phyloP scores from a whole-genome alignment of 192 early-diverging fungal species.

The Umbelopsis sp. region DNA sequence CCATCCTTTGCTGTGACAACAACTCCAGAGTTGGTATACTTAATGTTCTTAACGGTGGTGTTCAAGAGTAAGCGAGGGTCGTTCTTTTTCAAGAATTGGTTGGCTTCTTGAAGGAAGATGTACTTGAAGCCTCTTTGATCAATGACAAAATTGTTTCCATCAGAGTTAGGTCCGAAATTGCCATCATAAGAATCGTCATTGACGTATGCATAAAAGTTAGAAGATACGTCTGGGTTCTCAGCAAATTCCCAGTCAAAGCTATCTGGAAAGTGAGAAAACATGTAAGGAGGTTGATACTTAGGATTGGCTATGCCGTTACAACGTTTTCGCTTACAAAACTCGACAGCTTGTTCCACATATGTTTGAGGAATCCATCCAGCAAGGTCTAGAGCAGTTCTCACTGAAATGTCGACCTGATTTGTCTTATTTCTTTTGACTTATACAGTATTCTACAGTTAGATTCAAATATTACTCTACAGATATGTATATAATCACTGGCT shows the following conservation, averaged over 20 bases:
- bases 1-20: constrained; percentile 26
- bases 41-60: constrained; percentile 33
- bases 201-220: constrained; percentile 31
- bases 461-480: too few relatives aligned
- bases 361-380: constrained; percentile 34
- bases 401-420: constrained; percentile 36
- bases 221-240: constrained; percentile 30
- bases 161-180: constrained; percentile 16
- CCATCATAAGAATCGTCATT: constrained; percentile 26
- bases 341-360: constrained; percentile 30
- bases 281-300: too few relatives aligned
- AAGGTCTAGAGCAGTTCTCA: constrained; percentile 28
- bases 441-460: too few relatives aligned
- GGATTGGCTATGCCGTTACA: too few relatives aligned
- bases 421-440: constrained; percentile 23
- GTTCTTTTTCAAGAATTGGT: constrained; percentile 19
- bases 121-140: constrained; percentile 43
- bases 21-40: constrained; percentile 28
- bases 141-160: constrained; percentile 40
- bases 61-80: constrained; percentile 35
- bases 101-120: constrained; percentile 33
- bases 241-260: constrained; percentile 38
- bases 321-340: constrained; percentile 29
- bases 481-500: too few relatives aligned
- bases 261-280: background rate